Base-by-base conservation (phyloP, 1,284 basidiomycete species). In the Cryptococcus wingfieldii region DNA sequence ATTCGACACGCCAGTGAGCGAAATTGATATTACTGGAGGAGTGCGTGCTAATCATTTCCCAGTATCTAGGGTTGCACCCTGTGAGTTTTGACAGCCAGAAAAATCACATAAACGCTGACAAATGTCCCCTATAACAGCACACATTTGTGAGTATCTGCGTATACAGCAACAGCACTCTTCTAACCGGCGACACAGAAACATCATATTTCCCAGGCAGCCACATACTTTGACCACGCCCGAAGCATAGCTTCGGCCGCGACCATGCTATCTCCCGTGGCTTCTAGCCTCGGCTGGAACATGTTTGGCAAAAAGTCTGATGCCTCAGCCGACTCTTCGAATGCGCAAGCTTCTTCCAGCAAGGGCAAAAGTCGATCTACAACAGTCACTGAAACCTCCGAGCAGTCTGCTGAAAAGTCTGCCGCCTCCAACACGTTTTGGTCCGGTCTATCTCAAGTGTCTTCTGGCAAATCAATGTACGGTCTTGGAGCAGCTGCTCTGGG, bases 51-150 rank as follows among this genome's bases (percentile, higher is more conserved):
- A 34, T 10, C 34, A 42, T 37, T 39, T 25, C 23, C 5, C 58
- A 93, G 89, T 94, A 88, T 72, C 82, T 90, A 27, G 91, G 91
- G 12, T 79, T 97, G 10, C 86, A 96, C 67, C 93, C 93, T 0
- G 72, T 76, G 55, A 61, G 39, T 44, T 38, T 38, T 41, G 41
- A 9, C 23, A 46, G 18, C 13, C 9, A 23, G 18, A 34, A 34
- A 5, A 3, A 34, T 34, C 31, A 34, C 31, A 34, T 34, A 34
- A 34, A 34, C 31, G 31, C 31, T 34, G 5, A 34, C 31, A 47
- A 2, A n/a, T 50, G 41, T 59, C 59, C 5, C 53, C 46, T 2
- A 23, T 5, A 19, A 19, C 58, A 74, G 69, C 70, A 73, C 44
- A 68, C 65, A 13, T 75, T 73, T 43, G 69, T 72, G 46, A 55